phyloP scores from a whole-genome alignment of 192 early-diverging fungal genomes.

The Coemansia sp. region DNA sequence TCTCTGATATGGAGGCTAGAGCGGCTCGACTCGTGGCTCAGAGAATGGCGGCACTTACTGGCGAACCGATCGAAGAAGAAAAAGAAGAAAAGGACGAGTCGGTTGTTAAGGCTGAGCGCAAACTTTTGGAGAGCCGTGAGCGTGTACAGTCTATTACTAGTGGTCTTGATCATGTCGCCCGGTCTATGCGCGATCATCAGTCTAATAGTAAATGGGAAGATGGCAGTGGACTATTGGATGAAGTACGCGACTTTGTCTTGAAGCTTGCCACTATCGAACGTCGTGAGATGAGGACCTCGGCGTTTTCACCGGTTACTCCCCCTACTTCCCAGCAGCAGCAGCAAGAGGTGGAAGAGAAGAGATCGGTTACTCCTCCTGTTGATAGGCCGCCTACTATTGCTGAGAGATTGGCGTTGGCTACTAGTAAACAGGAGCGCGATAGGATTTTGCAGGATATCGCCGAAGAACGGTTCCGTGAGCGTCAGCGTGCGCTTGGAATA shows the following conservation, averaged over 20 bases:
- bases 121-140: conserved; percentile 26
- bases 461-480: conserved; percentile 52
- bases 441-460: conserved; percentile 49
- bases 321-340: neutral
- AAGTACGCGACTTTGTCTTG: conserved; percentile 34
- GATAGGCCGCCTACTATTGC: conserved; percentile 25
- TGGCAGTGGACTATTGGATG: conserved; percentile 30
- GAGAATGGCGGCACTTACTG: conserved; percentile 53
- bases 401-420: conserved; percentile 37
- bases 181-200: conserved; percentile 17
- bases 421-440: conserved; percentile 42
- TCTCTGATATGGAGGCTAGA: conserved; percentile 32
- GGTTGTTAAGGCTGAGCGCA: conserved; percentile 11
- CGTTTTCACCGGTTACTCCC: neutral
- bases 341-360: neutral
- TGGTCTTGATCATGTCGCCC: conserved; percentile 25
- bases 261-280: conserved; percentile 34
- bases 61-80: conserved; percentile 15
- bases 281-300: neutral
- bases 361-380: neutral
- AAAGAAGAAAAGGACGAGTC: conserved; percentile 13
- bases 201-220: conserved; percentile 20
- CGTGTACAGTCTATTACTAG: conserved; percentile 34
- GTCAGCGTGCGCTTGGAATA: conserved; percentile 37
- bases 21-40: conserved; percentile 51